These are phyloP conservation scores for Globisporangium cederbergense DNA, from an alignment of 352 stramenopile genomes.

Conservation along the genomic window DNA sequence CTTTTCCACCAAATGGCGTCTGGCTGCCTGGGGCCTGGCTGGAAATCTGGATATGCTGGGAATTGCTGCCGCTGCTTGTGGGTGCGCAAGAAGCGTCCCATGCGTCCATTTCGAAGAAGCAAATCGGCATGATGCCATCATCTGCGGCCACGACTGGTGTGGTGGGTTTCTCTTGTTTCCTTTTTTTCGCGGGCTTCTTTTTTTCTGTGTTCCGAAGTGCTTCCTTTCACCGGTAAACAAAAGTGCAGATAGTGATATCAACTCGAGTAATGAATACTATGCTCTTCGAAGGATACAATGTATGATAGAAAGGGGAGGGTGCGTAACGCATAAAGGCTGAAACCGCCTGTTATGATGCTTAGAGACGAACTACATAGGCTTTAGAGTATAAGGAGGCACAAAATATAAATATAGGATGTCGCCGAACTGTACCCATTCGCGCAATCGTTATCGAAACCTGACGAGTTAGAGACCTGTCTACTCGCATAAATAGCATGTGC, in stretches of 20 bases:
- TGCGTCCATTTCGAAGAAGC: too few species aligned
- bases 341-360: too few species aligned
- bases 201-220: too few species aligned
- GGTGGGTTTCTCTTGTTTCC: not conserved
- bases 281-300: too few species aligned
- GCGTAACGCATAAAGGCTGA: too few species aligned
- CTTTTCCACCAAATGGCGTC: not conserved
- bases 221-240: not conserved
- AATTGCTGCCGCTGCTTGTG: not conserved
- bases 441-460: not conserved
- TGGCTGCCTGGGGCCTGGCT: not conserved
- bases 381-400: not conserved
- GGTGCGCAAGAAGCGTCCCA: too few species aligned
- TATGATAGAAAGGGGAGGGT: too few species aligned
- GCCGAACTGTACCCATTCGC: not conserved
- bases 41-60: not conserved
- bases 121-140: not conserved
- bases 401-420: not conserved
- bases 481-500: not conserved
- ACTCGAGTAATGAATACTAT: too few species aligned
- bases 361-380: too few species aligned
- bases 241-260: not conserved
- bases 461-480: not conserved
- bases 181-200: not conserved
- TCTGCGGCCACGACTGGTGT: not conserved